phyloP scores from a whole-genome alignment of 169 alveolate genomes.

The Plasmodium reichenowi region DNA sequence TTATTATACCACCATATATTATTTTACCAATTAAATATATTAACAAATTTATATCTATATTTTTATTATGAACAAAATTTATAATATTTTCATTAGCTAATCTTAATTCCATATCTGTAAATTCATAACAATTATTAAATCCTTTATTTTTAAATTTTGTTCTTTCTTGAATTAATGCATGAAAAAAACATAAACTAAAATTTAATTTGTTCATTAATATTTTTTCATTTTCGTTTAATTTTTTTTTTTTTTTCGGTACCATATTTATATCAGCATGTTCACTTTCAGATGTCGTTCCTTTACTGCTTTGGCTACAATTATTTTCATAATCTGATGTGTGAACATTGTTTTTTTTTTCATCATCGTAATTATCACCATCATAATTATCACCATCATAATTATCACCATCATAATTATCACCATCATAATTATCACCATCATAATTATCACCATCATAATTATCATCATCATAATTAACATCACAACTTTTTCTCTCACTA shows the following conservation, averaged over 20 bases:
- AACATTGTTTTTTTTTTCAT: no score
- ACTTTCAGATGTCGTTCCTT: no score
- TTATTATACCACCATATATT: slow-evolving; percentile 75
- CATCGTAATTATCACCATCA: no score
- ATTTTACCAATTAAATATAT: slow-evolving; percentile 68
- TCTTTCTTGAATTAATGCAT: slow-evolving; percentile 71
- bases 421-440: no score
- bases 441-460: no score
- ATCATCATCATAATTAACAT: not conserved
- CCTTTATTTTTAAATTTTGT: slow-evolving; percentile 71
- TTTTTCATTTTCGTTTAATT: slow-evolving; percentile 42
- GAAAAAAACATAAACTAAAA: slow-evolving; percentile 72
- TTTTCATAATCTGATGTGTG: no score
- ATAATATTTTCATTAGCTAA: slow-evolving; percentile 48
- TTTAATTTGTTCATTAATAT: slow-evolving; percentile 53
- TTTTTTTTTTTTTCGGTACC: not conserved
- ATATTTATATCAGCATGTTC: no score
- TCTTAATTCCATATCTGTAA: slow-evolving; percentile 72
- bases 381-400: no score
- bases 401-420: no score
- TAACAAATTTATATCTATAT: slow-evolving; percentile 56
- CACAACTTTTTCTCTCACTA: not conserved
- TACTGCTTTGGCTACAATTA: no score
- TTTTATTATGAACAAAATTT: slow-evolving; percentile 57
- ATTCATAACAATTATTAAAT: slow-evolving; percentile 52